These are phyloP conservation scores for Tympanopsis confertula DNA, from an alignment of 2,329 filamentous ascomycete species.

Conservation along the genomic window DNA sequence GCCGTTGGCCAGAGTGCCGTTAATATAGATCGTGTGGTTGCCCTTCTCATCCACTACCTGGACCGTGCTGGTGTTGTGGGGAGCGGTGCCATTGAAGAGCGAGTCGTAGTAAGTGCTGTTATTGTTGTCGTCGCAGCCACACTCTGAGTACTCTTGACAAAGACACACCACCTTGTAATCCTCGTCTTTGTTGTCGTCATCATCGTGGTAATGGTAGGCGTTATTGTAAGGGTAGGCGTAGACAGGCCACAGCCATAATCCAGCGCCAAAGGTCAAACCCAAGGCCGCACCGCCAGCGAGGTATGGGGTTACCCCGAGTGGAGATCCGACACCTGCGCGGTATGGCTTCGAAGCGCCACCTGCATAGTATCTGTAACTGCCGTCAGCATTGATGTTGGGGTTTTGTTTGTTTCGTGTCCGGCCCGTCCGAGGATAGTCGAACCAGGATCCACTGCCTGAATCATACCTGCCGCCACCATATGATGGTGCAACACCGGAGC, in stretches of 20 bases:
- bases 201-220: slow-evolving; percentile 27
- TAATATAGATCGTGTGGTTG: slow-evolving; percentile 29
- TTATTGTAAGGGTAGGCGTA: slow-evolving; percentile 43
- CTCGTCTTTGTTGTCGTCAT: slow-evolving; percentile 30
- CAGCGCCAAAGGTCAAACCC: slow-evolving; percentile 32
- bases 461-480: background rate
- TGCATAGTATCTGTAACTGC: no score
- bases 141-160: slow-evolving; percentile 38
- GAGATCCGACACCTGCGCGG: slow-evolving; percentile 26
- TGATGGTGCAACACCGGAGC: slow-evolving; percentile 4
- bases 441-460: no score
- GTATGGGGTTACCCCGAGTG: slow-evolving; percentile 33
- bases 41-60: slow-evolving; percentile 25
- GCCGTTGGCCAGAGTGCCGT: slow-evolving; percentile 27
- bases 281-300: slow-evolving; percentile 32
- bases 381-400: no score
- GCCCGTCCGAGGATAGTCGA: no score
- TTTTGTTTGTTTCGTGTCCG: no score
- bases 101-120: slow-evolving; percentile 27
- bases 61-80: slow-evolving; percentile 22
- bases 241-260: slow-evolving; percentile 39
- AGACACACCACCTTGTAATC: slow-evolving; percentile 40
- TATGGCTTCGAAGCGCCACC: slow-evolving; percentile 28
- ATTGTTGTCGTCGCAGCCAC: slow-evolving; percentile 41
- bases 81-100: slow-evolving; percentile 24